A percentile compares a stretch with the other conserved stretches of the same genome.
Evolutionary conservation across 768 basidiomycete species (phyloP).

Genomic region (Kwoniella newhampshirensis): DNA sequence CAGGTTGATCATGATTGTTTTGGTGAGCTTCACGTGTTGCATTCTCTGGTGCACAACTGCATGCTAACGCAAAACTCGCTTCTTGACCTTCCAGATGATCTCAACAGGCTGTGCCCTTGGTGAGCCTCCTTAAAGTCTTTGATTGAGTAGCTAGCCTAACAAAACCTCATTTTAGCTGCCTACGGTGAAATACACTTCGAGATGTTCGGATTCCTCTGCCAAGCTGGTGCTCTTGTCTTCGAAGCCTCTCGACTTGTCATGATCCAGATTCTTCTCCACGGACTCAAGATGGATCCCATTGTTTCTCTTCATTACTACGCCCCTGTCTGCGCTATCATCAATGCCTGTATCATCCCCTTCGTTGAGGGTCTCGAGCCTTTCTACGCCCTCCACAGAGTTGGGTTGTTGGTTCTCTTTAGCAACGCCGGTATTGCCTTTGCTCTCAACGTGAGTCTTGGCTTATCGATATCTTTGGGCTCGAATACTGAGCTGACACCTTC

Average conservation of each 20-base stretch:
- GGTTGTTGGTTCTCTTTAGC: slow-evolving; percentile 69
- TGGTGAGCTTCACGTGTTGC: slow-evolving; percentile 45
- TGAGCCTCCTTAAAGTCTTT: slow-evolving; percentile 6
- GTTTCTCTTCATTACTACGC: slow-evolving; percentile 75
- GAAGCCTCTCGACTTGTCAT: slow-evolving; percentile 87
- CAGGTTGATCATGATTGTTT: slow-evolving; percentile 75
- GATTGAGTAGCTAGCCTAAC: neutral
- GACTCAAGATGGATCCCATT: slow-evolving; percentile 96
- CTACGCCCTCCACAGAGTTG: slow-evolving; percentile 65
- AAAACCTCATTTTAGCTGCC: slow-evolving; percentile 62
- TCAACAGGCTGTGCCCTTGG: slow-evolving; percentile 66
- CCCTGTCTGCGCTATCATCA: slow-evolving; percentile 81
- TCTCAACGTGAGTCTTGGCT: slow-evolving; percentile 61
- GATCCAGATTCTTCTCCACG: slow-evolving; percentile 93
- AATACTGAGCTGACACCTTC: neutral
- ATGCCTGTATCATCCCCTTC: slow-evolving; percentile 80
- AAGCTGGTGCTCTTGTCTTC: slow-evolving; percentile 86
- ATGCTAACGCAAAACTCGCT: neutral
- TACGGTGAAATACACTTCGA: slow-evolving; percentile 88
- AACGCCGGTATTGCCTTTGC: slow-evolving; percentile 88
- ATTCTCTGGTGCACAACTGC: neutral
- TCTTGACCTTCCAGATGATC: slow-evolving; percentile 62
- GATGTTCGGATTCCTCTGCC: slow-evolving; percentile 80
- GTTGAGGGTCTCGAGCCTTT: slow-evolving; percentile 91
- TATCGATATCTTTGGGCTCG: neutral